Conservation (phyloP, 2,329 filamentous ascomycete genomes). For the Cordyceps fumosorosea region DNA sequence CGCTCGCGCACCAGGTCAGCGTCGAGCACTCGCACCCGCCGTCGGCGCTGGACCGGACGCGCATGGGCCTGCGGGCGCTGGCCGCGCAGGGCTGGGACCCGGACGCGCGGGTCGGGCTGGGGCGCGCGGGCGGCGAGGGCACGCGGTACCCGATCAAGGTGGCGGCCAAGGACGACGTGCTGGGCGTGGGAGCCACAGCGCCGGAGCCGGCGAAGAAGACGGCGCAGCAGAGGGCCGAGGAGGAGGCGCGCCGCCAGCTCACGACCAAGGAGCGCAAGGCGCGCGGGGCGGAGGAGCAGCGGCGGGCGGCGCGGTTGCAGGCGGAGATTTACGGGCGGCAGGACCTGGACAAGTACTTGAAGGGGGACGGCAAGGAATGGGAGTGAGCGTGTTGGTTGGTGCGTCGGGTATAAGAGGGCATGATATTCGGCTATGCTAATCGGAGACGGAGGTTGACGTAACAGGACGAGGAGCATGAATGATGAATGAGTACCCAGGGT, state of each 20-base stretch:
- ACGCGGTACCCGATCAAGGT: constrained; percentile 70
- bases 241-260: constrained; percentile 42
- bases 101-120: constrained; percentile 65
- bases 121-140: constrained; percentile 52
- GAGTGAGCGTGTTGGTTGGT: neutral
- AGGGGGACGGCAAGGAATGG: constrained; percentile 29
- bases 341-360: constrained; percentile 71
- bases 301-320: constrained; percentile 55
- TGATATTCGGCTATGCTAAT: neutral
- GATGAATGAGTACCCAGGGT: too few relatives aligned
- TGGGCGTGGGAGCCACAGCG: constrained; percentile 59
- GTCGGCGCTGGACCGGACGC: constrained; percentile 61
- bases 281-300: constrained; percentile 54
- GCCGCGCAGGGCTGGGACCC: constrained; percentile 68
- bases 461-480: neutral
- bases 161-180: constrained; percentile 63
- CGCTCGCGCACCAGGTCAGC: constrained; percentile 65
- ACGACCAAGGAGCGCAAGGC: constrained; percentile 66
- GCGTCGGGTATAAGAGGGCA: neutral
- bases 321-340: constrained; percentile 67
- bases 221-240: constrained; percentile 35
- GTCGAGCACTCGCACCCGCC: constrained; percentile 65
- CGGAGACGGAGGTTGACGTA: neutral
- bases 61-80: constrained; percentile 63
- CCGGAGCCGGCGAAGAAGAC: constrained; percentile 36